Evolutionary conservation across 257 asterid species (phyloP).

Genomic region (Ehretia macrophylla): DNA sequence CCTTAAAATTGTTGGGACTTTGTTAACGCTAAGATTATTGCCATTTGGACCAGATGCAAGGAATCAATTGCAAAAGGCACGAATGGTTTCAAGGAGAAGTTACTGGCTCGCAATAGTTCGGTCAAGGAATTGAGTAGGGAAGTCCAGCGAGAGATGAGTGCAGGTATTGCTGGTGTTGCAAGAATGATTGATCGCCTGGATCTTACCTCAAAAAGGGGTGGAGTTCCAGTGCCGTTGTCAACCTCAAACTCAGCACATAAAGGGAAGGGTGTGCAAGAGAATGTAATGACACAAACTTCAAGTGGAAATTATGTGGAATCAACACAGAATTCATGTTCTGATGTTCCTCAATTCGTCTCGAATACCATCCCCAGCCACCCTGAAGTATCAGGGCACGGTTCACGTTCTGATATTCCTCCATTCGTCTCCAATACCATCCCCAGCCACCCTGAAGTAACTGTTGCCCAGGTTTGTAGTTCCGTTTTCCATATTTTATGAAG

Average conservation of each 20-base stretch:
- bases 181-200: constrained; percentile 51
- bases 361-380: constrained; percentile 15
- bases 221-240: constrained; percentile 25
- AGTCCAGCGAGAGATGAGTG: constrained; percentile 59
- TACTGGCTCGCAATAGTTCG: constrained; percentile 49
- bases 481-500: neutral
- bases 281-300: constrained; percentile 9
- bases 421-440: constrained; percentile 16
- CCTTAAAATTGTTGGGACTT: neutral
- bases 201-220: constrained; percentile 39
- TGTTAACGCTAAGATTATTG: neutral
- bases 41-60: constrained; percentile 39
- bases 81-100: constrained; percentile 54
- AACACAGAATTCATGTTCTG: constrained; percentile 17
- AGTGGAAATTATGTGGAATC: constrained; percentile 10
- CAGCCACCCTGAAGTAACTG: constrained; percentile 20
- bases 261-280: constrained; percentile 22
- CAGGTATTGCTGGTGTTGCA: constrained; percentile 55
- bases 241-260: constrained; percentile 21
- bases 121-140: constrained; percentile 64
- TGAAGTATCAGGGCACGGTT: constrained; percentile 15
- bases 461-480: constrained; percentile 26
- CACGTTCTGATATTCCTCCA: constrained; percentile 19
- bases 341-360: constrained; percentile 17
- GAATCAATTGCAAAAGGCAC: constrained; percentile 62